Conservation (phyloP, 371 early-diverging fungal genomes). For the Rhizopus arrhizus region DNA sequence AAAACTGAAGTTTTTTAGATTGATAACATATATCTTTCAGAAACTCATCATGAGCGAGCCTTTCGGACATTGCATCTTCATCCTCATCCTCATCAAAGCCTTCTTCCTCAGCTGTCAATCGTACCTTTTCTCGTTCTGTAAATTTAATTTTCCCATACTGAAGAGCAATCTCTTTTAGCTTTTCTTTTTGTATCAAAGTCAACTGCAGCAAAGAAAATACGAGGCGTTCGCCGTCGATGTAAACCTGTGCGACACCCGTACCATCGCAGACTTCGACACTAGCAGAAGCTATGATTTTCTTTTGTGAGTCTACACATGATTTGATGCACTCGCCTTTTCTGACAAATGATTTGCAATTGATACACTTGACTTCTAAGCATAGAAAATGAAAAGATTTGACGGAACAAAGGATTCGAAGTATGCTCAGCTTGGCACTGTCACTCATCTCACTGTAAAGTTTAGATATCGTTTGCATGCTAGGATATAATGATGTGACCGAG, state of each 20-base stretch:
- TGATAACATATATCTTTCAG: not conserved
- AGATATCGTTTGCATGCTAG: not conserved
- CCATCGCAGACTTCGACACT: conserved; percentile 31
- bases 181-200: conserved; percentile 5
- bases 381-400: conserved; percentile 5
- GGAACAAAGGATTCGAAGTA: not conserved
- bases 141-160: not conserved
- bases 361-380: conserved; percentile 29
- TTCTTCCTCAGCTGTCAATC: not conserved
- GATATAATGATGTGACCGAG: not conserved
- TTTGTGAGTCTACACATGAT: conserved; percentile 22
- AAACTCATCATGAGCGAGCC: not conserved
- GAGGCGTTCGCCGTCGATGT: conserved; percentile 36
- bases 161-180: not conserved
- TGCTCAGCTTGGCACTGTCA: not conserved
- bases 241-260: conserved; percentile 19
- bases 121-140: not conserved
- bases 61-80: not conserved
- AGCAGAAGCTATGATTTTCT: conserved; percentile 25
- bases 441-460: not conserved
- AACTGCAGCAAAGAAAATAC: conserved; percentile 29
- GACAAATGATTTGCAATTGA: conserved; percentile 26
- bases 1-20: not conserved
- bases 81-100: not conserved
- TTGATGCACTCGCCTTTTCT: conserved; percentile 23